Evolutionary conservation across 208 protist genomes (phyloP), one percentile per base, ranked within the genome.

Genomic region (Leishmania tarentolae): DNA sequence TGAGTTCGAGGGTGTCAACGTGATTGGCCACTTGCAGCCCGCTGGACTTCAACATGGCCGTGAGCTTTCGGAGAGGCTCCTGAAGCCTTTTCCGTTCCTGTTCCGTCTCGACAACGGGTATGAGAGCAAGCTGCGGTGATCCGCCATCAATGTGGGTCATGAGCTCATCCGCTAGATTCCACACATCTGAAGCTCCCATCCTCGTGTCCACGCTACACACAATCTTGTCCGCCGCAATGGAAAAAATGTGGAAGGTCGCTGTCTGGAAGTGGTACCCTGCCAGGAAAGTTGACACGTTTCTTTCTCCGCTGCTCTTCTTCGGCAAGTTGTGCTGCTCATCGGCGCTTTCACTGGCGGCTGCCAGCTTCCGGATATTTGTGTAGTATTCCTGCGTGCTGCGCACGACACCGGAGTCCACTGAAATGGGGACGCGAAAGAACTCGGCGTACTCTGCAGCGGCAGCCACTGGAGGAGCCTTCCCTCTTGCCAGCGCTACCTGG

Each of bases 1-100:
- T 82, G 35, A 97, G 81, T 78, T 91, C 88, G 35, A 90, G 63
- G 37, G 79, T 95, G 81, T 96, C 92, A 28, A 96, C 92, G 79
- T 92, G 86, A 17, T 78, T 13, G 42, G 93, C 83, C 24, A 88
- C 87, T 77, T 92, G 88, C 68, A 97, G 78, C 21, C 94, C 94
- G 53, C 85, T 88, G 17, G 76, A 73, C 40, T 80, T 82, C 47
- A 97, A 47, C 56, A 86, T 65, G 17, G 61, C 50, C 1, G 9
- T 56, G n/a, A 95, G 81, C 52, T 57, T n/a, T 74, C 79, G 9
- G 42, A 93, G 56, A 17, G 86, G 83, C 47, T 84, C 78, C 31
- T 75, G 42, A 44, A 95, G 78, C 17, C 79, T 44, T 17, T 63
- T 71, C 15, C 90, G 85, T 57, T 94, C 91, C 77, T 87, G 74